Conservation (phyloP, 2,329 filamentous ascomycete genomes). For the Colletotrichum sp. region DNA sequence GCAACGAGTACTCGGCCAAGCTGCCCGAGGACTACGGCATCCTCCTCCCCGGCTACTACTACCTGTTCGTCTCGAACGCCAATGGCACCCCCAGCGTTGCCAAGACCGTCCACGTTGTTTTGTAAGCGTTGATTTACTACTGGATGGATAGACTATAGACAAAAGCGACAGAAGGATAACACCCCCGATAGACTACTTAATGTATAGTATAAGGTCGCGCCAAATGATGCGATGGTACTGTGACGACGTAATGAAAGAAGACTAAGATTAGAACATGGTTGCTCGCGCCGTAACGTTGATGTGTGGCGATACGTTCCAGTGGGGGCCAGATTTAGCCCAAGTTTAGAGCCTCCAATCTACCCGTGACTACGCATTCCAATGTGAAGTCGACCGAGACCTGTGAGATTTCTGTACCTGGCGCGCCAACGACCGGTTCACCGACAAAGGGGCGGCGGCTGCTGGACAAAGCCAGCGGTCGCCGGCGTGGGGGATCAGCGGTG, state of each 20-base stretch:
- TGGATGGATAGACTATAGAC: not conserved
- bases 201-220: not conserved
- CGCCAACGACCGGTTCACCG: not conserved
- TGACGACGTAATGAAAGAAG: not conserved
- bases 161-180: slow-evolving; percentile 6
- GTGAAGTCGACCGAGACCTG: not conserved
- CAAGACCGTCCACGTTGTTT: slow-evolving; percentile 39
- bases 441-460: not conserved
- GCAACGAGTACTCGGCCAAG: slow-evolving; percentile 40
- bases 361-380: not conserved
- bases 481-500: not conserved
- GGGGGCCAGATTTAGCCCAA: not conserved
- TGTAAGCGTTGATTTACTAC: slow-evolving; percentile 2
- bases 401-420: not conserved
- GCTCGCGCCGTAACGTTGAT: not conserved
- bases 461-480: not conserved
- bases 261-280: not conserved
- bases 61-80: slow-evolving; percentile 55
- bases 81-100: slow-evolving; percentile 51
- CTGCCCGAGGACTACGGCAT: slow-evolving; percentile 55
- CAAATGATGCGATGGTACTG: not conserved
- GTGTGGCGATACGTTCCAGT: not conserved
- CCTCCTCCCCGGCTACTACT: slow-evolving; percentile 57
- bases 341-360: not conserved
- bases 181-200: not conserved